Base-by-base conservation (phyloP, 2,329 filamentous ascomycete species). In the Nemania abortiva region DNA sequence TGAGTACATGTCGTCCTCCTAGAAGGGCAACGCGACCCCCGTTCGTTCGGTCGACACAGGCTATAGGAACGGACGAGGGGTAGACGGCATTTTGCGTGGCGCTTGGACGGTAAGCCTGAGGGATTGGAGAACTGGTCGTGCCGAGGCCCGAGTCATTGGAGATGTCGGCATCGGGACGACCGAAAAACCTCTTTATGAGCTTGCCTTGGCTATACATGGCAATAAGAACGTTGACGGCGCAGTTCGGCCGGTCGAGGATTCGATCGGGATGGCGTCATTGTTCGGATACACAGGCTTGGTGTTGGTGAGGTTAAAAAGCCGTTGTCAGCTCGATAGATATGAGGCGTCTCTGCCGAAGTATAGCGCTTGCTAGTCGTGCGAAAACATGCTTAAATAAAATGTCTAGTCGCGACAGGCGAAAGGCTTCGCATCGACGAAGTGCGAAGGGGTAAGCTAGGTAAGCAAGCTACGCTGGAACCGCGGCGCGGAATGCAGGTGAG, bases 101-200 rank as follows among this genome's bases (percentile, higher is more conserved):
- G 50, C 79, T 82, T 0, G 87, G 85, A 27, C 88, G 87, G 70
- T 86, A 85, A 6, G 83, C 80, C 37, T 82, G 77, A 6, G 81
- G 76, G 29, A 78, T 77, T 0, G 82, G 81, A 2, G 86, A 84
- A 75, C 82, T 84, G 65, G 86, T 83, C 65, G 86, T 78, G 68
- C 80, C 82, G 52, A 82, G 78, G 49, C 83, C 81, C 15, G 82
- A 77, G 72, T 85, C 81, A 70, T 82, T 84, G 66, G 82, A 77
- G 69, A 84, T 81, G 70, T 87, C 84, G 72, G 82, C 80, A 31
- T 83, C 79, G 67, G 82, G 80, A 74, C 87, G 87, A 77, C 87
- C 87, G 37, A 89, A 84, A 27, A 89, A 84, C 81, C 88, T 87
- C 77, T 87, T 86, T 84, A 90, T 88, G 71, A 88, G 87, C 79